Base-by-base conservation (phyloP, 2,329 filamentous ascomycete genomes). In the Paracoccidioides lutzii region DNA sequence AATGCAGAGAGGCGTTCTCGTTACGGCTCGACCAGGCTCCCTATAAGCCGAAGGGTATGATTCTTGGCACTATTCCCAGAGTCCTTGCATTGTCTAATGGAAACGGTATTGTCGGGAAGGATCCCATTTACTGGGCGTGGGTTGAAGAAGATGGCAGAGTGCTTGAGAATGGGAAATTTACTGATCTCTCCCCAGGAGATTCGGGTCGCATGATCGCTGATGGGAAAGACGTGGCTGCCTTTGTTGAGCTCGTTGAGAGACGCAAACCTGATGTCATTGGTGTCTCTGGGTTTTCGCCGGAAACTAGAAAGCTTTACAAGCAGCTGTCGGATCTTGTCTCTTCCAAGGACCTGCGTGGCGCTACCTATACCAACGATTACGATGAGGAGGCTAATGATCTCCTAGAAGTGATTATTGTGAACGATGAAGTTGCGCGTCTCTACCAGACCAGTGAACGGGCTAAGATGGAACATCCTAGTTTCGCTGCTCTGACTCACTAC, bases 371-470 rank as follows among this genome's bases (percentile, higher is more conserved):
- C 53, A 88, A 95, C 60, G 87, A 91, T n/a, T 82, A 81, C 33
- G 82, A 82, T 55, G 84, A 90, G 59, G 85, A 87, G 60, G 80
- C 84, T 56, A 87, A 78, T 57, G 90, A 95, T 65, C 81, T 82
- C 9, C 77, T 98, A 35, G 91, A 97, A 57, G 86, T 97, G 8
- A 78, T 97, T 35, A 82, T 95, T 55, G 87, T 96, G 59, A 96
- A 97, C 63, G 93, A 98, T 64, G 93, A 98, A 72, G 90, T 96
- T 52, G 93, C 93, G n/a, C 83, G 93, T 46, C 80, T 97, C 3
- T 98, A 96, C 74, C 90, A 96, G 71, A 88, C 90, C 64, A 96
- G 90, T 67, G 81, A 84, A 12, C 83, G 90, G 44, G 90, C 87
- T 9, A 76, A 81, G 51, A 75, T 80, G 9, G 91, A 97, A 60